A percentile compares a stretch with the other conserved stretches of the same genome.
These are phyloP conservation scores for Beauveria sp. DNA, from an alignment of 2,329 filamentous ascomycete genomes.

Conservation along the genomic window DNA sequence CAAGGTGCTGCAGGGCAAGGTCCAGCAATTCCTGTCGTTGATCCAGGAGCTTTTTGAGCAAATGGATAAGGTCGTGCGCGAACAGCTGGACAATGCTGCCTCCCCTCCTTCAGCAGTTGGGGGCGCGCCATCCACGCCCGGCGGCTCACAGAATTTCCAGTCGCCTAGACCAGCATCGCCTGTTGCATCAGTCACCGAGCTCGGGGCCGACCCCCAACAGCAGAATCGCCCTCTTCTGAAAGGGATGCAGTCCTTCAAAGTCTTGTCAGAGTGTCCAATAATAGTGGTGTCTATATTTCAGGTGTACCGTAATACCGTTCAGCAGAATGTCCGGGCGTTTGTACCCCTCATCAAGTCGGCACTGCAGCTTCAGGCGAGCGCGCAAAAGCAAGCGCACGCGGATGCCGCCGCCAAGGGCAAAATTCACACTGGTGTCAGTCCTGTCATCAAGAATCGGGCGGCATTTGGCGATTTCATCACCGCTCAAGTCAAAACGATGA, in stretches of 20 bases:
- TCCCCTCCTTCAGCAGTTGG: conserved; percentile 43
- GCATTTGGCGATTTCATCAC: conserved; percentile 98
- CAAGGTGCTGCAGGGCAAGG: conserved; percentile 68
- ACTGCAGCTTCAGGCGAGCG: conserved; percentile 79
- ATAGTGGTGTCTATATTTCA: conserved; percentile 99
- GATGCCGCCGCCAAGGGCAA: conserved; percentile 73
- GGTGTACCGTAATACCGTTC: conserved; percentile 72
- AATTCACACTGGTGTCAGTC: conserved; percentile 88
- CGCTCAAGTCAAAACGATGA: conserved; percentile 98
- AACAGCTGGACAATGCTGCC: conserved; percentile 80
- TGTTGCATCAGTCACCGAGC: conserved; percentile 67
- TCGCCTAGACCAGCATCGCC: conserved; percentile 88
- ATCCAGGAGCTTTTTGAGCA: conserved; percentile 95
- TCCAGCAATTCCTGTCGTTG: conserved; percentile 81
- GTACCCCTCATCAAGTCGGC: conserved; percentile 91
- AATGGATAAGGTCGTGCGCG: conserved; percentile 89
- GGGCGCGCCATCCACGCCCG: conserved; percentile 59
- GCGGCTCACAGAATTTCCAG: conserved; percentile 65
- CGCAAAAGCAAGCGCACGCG: conserved; percentile 83
- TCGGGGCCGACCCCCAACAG: conserved; percentile 74
- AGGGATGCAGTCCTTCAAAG: conserved; percentile 98
- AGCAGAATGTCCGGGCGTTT: conserved; percentile 81
- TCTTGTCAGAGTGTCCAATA: conserved; percentile 94
- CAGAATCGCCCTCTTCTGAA: conserved; percentile 74
- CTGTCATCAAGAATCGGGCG: conserved; percentile 84